A percentile compares a stretch with the other conserved stretches of the same genome.
Conservation (phyloP, 2,329 filamentous ascomycete genomes). For the Drechslera avenae region DNA sequence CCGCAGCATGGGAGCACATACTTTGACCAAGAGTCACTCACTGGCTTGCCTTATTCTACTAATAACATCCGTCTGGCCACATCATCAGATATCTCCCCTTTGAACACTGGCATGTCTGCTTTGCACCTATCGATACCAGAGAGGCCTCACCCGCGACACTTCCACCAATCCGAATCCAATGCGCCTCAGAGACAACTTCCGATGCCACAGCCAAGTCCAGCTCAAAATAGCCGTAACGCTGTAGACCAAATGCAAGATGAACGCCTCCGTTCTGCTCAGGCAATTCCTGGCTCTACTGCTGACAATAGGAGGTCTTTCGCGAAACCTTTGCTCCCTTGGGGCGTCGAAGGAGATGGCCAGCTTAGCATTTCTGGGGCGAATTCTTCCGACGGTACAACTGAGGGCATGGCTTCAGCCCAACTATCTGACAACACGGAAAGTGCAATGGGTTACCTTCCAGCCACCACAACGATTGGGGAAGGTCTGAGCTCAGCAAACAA, state of each 20-base stretch:
- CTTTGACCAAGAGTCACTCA: conserved; percentile 30
- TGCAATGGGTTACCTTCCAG: conserved; percentile 16
- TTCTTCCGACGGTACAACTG: conserved; percentile 11
- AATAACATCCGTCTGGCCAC: conserved; percentile 13
- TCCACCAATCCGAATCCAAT: conserved; percentile 16
- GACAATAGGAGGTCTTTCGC: conserved; percentile 16
- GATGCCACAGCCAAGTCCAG: conserved; percentile 37
- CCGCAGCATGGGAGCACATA: conserved; percentile 20
- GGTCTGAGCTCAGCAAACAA: conserved; percentile 13
- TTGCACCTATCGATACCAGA: conserved; percentile 36
- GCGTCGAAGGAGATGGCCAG: conserved; percentile 13
- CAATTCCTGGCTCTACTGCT: conserved; percentile 16
- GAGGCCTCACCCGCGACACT: conserved; percentile 24
- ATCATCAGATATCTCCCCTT: conserved; percentile 32
- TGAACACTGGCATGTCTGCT: conserved; percentile 36
- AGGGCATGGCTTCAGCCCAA: conserved; percentile 4
- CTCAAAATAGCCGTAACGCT: conserved; percentile 30
- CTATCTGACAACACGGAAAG: conserved; percentile 14
- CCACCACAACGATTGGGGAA: conserved; percentile 11
- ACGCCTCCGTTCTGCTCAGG: conserved; percentile 35
- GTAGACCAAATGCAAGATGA: conserved; percentile 42
- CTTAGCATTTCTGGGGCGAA: conserved; percentile 17
- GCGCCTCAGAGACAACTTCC: conserved; percentile 39
- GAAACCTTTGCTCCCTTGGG: conserved; percentile 34
- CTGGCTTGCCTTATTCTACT: conserved; percentile 27